Evolutionary conservation across 2,329 filamentous ascomycete species (phyloP), one percentile per base, ranked within the genome.

Genomic region (Arthrobotrys megalospora): DNA sequence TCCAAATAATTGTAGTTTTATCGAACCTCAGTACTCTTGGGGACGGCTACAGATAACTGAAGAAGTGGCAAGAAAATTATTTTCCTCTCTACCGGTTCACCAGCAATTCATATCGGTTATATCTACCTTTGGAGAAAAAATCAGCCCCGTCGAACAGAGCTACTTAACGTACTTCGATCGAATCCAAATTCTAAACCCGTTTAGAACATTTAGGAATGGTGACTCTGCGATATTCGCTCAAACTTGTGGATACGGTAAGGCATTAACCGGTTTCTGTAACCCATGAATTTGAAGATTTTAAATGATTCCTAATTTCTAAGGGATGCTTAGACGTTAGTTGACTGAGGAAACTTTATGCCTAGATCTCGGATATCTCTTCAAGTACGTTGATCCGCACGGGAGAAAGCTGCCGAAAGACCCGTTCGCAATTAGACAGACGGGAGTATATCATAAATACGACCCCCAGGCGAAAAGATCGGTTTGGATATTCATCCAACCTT

Each of bases 151-250:
- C 1, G 73, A 77, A 45, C 66, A 77, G 34, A 71, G 65, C 19
- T 77, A 77, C n/a, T 52, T 77, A 14, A 71, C 73, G 3, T 77
- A 77, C 32, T 77, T 77, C 36, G 73, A 77, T 34, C 58, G 73
- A 19, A 77, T 77, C 4, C 66, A 71, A 67, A 66, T 71, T 3
- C 36, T 77, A n/a, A 67, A 77, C 43, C 73, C 73, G 1, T 77
- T 77, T 47, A 52, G 73, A 21, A 71, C 72, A 0, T 60, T 76
- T 14, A 52, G 47, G 16, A 62, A 47, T n/a, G 24, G 41, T 0
- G 66, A 71, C 24, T 77, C 73, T 0, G 62, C 58, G 4, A 66
- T 77, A 50, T 77, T 71, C 24, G 34, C 73, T 4, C 66, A 77
- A 32, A 66, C 66, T 36, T 65, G 66, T 41, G 73, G 73, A 34